Conservation (phyloP, 176 grass and related monocot genomes). For the Avena eriantha region DNA sequence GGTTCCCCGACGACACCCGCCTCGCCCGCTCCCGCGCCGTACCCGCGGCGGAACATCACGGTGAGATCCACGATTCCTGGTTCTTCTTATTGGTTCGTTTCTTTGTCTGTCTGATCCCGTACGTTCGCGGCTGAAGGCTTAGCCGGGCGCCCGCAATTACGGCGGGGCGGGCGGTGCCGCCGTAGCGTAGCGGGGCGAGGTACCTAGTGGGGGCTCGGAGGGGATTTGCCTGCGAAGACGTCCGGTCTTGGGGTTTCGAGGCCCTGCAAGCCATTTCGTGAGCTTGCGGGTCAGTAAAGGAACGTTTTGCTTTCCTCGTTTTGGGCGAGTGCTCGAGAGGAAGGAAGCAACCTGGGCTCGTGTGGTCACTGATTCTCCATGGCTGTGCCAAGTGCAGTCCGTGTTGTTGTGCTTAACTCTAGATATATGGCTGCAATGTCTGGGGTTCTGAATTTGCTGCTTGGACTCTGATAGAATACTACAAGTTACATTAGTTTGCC, state of each 20-base stretch:
- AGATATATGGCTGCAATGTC: background rate
- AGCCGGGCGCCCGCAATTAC: background rate
- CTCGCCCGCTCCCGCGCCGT: background rate
- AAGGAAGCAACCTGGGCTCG: background rate
- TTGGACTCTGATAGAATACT: background rate
- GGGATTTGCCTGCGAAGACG: background rate
- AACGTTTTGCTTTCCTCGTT: slow-evolving; percentile 7
- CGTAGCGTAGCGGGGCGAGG: background rate
- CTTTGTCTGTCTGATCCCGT: background rate
- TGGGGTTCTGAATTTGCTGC: background rate
- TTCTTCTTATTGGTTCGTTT: background rate
- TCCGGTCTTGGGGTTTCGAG: background rate
- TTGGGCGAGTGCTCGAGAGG: background rate
- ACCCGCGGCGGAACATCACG: background rate
- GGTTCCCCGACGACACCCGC: background rate
- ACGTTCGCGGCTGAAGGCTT: background rate
- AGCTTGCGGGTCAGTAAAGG: background rate
- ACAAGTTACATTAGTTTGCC: background rate
- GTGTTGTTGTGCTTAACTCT: background rate
- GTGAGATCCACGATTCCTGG: slow-evolving; percentile 50
- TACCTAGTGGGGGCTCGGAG: background rate
- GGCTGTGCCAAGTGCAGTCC: background rate
- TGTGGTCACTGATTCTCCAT: background rate
- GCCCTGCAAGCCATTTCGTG: background rate
- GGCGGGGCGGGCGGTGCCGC: background rate